phyloP scores from a whole-genome alignment of 2,329 filamentous ascomycete species.

The Cytospora schulzeri region DNA sequence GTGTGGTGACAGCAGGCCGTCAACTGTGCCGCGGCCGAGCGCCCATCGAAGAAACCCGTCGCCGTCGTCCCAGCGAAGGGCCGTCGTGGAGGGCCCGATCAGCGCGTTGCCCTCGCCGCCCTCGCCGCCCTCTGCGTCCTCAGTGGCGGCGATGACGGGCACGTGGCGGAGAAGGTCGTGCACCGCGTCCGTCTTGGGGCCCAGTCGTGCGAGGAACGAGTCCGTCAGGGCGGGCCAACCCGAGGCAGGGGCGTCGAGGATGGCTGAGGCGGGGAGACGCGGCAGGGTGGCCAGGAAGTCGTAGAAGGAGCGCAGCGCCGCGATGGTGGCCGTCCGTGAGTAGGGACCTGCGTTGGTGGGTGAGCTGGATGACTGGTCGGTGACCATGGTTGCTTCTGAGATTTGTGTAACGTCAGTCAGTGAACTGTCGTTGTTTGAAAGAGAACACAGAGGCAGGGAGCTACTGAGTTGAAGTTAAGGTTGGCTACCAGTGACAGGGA shows the following conservation, averaged over 20 bases:
- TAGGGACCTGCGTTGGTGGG: not conserved
- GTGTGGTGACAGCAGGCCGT: not conserved
- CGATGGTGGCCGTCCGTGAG: not conserved
- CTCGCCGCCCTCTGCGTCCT: not conserved
- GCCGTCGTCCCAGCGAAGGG: not conserved
- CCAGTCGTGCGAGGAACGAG: not conserved
- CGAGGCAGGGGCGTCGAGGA: not conserved
- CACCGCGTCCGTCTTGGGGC: not conserved
- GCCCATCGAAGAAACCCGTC: not conserved
- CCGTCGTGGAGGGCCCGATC: not conserved
- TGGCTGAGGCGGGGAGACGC: not conserved
- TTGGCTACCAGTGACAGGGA: too few species aligned
- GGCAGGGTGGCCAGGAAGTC: not conserved
- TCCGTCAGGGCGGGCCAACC: not conserved
- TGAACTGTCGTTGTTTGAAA: too few species aligned
- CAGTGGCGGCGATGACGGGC: slow-evolving; percentile 4
- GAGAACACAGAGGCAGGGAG: too few species aligned
- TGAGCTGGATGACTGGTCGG: not conserved
- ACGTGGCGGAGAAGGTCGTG: not conserved
- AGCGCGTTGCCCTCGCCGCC: not conserved
- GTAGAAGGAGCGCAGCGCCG: not conserved
- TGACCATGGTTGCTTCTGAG: not conserved
- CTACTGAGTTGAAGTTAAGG: too few species aligned
- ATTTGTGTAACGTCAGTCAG: not conserved
- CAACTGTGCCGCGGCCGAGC: not conserved